These are phyloP conservation scores for Hypholoma sublateritium DNA, from an alignment of 768 basidiomycete species.

Conservation along the genomic window DNA sequence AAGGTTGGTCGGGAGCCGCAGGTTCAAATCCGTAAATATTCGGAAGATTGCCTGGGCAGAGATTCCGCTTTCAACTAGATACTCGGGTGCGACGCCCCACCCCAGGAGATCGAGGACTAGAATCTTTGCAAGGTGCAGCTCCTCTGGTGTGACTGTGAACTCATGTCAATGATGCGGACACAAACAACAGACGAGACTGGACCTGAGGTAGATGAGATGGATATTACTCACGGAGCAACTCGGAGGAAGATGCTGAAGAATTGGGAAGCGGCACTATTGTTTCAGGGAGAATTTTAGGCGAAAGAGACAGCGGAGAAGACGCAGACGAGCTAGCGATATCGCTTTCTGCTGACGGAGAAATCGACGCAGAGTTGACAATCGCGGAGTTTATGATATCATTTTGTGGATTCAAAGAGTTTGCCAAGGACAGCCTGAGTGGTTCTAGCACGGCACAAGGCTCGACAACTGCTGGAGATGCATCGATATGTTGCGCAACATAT, in stretches of 20 bases:
- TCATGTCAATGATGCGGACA: background rate
- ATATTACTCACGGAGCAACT: too few relatives aligned
- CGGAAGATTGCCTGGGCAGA: slow-evolving; percentile 35
- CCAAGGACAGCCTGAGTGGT: too few relatives aligned
- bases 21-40: slow-evolving; percentile 43
- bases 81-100: slow-evolving; percentile 52
- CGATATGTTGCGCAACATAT: too few relatives aligned
- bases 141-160: slow-evolving; percentile 36
- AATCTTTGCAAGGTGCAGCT: slow-evolving; percentile 42
- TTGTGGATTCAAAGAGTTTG: too few relatives aligned
- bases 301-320: background rate
- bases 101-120: slow-evolving; percentile 57
- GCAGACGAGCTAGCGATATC: background rate
- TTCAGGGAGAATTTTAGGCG: background rate
- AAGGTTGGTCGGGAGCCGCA: slow-evolving; percentile 33
- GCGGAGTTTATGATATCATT: too few relatives aligned
- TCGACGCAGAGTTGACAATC: background rate
- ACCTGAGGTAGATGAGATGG: background rate
- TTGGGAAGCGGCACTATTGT: background rate
- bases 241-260: background rate
- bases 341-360: background rate
- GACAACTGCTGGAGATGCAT: too few relatives aligned
- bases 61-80: slow-evolving; percentile 44
- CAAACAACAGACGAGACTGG: background rate
- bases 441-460: too few relatives aligned